Base-by-base conservation (phyloP, 1,139 yeast species). In the Zygoascus sp. region DNA sequence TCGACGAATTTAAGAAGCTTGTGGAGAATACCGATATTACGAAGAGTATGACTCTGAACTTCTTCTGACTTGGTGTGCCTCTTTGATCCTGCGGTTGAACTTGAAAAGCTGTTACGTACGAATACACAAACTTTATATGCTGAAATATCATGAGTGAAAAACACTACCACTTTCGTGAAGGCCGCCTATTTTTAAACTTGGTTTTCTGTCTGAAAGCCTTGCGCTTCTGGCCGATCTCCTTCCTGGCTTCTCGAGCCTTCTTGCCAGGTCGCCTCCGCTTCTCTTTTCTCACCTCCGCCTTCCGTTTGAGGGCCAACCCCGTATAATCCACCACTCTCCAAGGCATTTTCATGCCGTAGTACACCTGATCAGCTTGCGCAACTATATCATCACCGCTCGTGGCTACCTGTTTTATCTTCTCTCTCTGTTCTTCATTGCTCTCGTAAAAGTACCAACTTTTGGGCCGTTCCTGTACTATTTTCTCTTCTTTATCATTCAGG, bases 1-100 rank as follows among this genome's bases (percentile, higher is more conserved):
- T 89, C 63, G 90, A 80, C 37, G 99, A 94, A 70, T 94, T 92
- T 65, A 80, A 77, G 58, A 74, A 73, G 50, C 54, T 65, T 42
- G 70, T 70, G 9, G 65, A 66, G 40, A 63, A 59, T 41, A 64
- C 72, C 6, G 67, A 69, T 44, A 63, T 69, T 38, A 67, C 70
- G 17, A 63, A 64, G 47, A 61, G 67, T 37, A 62, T 69, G 64
- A 70, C 73, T 5, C 53, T 70, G 42, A 71, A 68, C 47, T 47
- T 60, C 22, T 61, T 64, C 48, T 63, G 54, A 47, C 35, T n/a
- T n/a, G n/a, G n/a, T n/a, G n/a, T n/a, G n/a, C n/a, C n/a, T n/a
- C n/a, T n/a, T n/a, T n/a, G n/a, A n/a, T n/a, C n/a, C n/a, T n/a
- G n/a, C n/a, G n/a, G n/a, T n/a, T n/a, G n/a, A n/a, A n/a, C n/a